These are phyloP conservation scores for Emmonsia crescens DNA, from an alignment of 2,329 filamentous ascomycete genomes.

Conservation along the genomic window DNA sequence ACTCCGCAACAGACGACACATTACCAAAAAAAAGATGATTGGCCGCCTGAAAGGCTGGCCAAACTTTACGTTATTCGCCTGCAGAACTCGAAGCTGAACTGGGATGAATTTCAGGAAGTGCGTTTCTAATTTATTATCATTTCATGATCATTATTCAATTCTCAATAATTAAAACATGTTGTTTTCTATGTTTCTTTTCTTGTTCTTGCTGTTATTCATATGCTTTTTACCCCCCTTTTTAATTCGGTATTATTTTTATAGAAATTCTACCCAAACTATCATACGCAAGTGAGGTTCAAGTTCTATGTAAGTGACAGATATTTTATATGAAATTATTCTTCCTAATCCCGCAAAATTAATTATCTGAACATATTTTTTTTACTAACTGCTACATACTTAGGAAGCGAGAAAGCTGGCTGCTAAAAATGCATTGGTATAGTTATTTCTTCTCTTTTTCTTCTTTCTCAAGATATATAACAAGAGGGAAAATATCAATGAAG, in stretches of 20 bases:
- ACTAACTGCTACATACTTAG: not conserved
- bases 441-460: not conserved
- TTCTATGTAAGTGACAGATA: constrained; percentile 1
- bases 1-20: not conserved
- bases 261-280: not conserved
- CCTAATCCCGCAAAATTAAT: not conserved
- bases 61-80: not conserved
- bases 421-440: not conserved
- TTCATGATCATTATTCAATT: not conserved
- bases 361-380: not conserved
- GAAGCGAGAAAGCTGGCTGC: not conserved
- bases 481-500: too few relatives aligned
- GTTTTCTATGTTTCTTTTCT: too few relatives aligned
- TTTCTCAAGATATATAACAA: not conserved
- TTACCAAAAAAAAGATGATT: not conserved
- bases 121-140: not conserved
- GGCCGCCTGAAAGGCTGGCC: not conserved
- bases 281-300: not conserved
- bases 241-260: not conserved
- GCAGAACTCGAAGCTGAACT: not conserved
- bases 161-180: too few relatives aligned
- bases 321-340: not conserved
- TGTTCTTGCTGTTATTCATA: not conserved
- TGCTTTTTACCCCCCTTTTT: not conserved
- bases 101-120: constrained; percentile 3